phyloP scores from a whole-genome alignment of 306 rosid species.

The Alnus rubra region DNA sequence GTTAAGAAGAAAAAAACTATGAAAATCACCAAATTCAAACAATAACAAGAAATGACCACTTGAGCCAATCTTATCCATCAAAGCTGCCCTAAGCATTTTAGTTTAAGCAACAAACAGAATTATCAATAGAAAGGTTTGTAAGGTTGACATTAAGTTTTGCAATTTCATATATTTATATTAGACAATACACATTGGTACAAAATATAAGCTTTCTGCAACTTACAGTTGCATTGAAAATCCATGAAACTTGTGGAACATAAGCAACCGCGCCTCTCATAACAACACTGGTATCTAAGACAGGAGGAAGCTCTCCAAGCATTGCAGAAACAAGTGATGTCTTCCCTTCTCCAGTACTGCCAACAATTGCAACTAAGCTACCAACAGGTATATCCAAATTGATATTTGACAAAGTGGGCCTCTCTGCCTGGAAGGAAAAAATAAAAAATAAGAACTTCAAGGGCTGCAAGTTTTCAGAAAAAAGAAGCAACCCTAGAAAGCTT shows the following conservation, averaged over 20 bases:
- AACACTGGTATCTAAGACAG: slow-evolving; percentile 42
- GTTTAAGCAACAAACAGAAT: not conserved
- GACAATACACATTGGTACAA: not conserved
- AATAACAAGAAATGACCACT: not conserved
- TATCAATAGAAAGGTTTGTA: not conserved
- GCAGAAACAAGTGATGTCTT: slow-evolving; percentile 59
- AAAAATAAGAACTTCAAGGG: not conserved
- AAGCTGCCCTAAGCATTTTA: not conserved
- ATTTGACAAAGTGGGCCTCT: slow-evolving; percentile 46
- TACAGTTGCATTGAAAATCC: slow-evolving; percentile 95
- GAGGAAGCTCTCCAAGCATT: slow-evolving; percentile 62
- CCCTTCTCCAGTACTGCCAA: slow-evolving; percentile 66
- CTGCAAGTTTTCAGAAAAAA: not conserved
- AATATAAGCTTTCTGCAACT: slow-evolving; percentile 35
- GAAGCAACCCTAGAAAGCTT: not conserved
- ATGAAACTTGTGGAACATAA: slow-evolving; percentile 93
- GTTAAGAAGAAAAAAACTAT: not conserved
- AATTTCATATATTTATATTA: not conserved
- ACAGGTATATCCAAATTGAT: slow-evolving; percentile 52
- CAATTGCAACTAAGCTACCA: slow-evolving; percentile 62
- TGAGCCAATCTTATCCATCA: not conserved
- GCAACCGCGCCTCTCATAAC: slow-evolving; percentile 68
- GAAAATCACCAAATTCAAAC: slow-evolving; percentile 6
- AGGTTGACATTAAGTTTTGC: not conserved
- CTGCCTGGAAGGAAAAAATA: slow-evolving; percentile 32